A percentile compares a stretch with the other conserved stretches of the same genome.
Conservation (phyloP, 768 basidiomycete species). For the Kwoniella botswanensis region DNA sequence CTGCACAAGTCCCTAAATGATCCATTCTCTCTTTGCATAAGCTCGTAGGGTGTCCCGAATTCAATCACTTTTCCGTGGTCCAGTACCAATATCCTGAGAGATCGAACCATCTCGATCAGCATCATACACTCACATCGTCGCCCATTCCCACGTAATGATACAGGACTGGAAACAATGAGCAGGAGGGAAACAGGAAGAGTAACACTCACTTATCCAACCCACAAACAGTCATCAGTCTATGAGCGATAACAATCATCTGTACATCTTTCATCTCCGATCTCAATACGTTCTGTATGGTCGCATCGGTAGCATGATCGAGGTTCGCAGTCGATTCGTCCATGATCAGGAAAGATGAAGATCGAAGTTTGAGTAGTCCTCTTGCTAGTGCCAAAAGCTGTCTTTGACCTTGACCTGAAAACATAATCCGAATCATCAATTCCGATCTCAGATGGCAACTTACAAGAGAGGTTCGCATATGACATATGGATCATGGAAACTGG, state of each 20-base stretch:
- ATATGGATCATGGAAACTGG: too few species aligned
- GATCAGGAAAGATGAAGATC: conserved; percentile 65
- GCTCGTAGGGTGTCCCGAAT: conserved; percentile 55
- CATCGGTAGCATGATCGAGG: conserved; percentile 66
- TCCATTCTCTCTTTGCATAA: conserved; percentile 63
- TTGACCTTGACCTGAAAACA: conserved; percentile 60
- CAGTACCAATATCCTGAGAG: conserved; percentile 62
- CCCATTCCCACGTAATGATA: too few species aligned
- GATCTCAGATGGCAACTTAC: too few species aligned
- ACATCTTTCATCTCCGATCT: conserved; percentile 61
- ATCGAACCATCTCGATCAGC: not conserved
- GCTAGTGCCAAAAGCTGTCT: conserved; percentile 68
- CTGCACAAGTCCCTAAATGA: conserved; percentile 68
- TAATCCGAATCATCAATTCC: not conserved
- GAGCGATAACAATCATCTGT: conserved; percentile 68
- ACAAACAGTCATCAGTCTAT: conserved; percentile 65
- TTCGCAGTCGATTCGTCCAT: conserved; percentile 65
- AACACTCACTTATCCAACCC: conserved; percentile 64
- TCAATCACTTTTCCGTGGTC: conserved; percentile 60
- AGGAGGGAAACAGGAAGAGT: not conserved
- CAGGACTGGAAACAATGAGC: too few species aligned
- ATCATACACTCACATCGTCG: too few species aligned
- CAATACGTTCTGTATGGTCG: conserved; percentile 66
- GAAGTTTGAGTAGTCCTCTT: conserved; percentile 61
- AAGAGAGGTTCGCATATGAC: too few species aligned